These are phyloP conservation scores for Exsudoporus floridanus DNA, from an alignment of 1,284 basidiomycete genomes.

Conservation along the genomic window DNA sequence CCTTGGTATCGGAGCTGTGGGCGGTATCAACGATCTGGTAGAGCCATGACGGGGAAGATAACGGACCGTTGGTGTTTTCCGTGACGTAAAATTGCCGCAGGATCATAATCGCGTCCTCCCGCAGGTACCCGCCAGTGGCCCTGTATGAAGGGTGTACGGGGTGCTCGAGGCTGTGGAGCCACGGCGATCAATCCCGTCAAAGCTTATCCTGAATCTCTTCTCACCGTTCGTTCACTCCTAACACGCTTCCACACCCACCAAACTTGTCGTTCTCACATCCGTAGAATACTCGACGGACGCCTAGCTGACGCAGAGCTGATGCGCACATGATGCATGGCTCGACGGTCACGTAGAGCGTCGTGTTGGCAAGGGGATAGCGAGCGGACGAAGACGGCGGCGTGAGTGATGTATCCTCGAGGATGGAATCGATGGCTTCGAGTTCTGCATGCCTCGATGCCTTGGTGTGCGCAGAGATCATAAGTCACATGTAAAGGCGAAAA, in stretches of 20 bases:
- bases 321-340: slow-evolving; percentile 99
- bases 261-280: slow-evolving; percentile 97
- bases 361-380: slow-evolving; percentile 69
- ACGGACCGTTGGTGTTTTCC: slow-evolving; percentile 87
- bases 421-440: slow-evolving; percentile 92
- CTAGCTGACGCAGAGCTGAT: slow-evolving; percentile 89
- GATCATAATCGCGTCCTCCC: slow-evolving; percentile 95
- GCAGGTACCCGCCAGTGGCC: slow-evolving; percentile 79
- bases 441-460: slow-evolving; percentile 95
- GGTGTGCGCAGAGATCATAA: slow-evolving; percentile 34
- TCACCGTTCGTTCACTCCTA: slow-evolving; percentile 80
- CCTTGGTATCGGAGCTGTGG: slow-evolving; percentile 72
- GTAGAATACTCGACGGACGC: slow-evolving; percentile 89
- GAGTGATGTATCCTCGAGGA: slow-evolving; percentile 64
- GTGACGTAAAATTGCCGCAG: slow-evolving; percentile 94
- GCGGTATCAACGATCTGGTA: slow-evolving; percentile 9
- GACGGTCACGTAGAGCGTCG: slow-evolving; percentile 95
- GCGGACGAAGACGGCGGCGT: slow-evolving; percentile 45
- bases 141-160: slow-evolving; percentile 74
- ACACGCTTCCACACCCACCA: slow-evolving; percentile 94
- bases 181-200: slow-evolving; percentile 6
- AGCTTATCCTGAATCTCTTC: slow-evolving; percentile 24
- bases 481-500: background rate
- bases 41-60: background rate
- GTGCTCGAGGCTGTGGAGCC: slow-evolving; percentile 52